Evolutionary conservation across 129 eudicot genomes (phyloP).

Genomic region (Deinandra increscens): DNA sequence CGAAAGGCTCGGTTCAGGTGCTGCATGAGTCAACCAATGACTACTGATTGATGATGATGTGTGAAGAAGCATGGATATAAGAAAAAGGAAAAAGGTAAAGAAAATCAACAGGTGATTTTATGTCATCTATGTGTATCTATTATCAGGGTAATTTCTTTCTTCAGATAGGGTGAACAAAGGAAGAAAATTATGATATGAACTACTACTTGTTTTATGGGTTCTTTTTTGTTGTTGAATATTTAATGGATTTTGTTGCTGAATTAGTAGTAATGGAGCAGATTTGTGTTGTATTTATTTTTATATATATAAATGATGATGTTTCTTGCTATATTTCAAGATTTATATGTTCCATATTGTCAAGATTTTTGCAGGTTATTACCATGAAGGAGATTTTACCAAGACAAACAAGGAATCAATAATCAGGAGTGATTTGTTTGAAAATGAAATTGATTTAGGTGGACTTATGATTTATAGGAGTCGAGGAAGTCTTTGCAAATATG

Average conservation of each 20-base stretch:
- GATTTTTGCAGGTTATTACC: constrained; percentile 6
- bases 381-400: not conserved
- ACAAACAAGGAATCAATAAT: not conserved
- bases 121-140: constrained; percentile 76
- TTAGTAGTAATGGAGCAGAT: constrained; percentile 68
- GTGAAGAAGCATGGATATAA: constrained; percentile 31
- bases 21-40: constrained; percentile 95
- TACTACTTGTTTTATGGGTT: constrained; percentile 44
- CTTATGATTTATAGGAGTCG: too few relatives aligned
- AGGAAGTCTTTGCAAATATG: too few relatives aligned
- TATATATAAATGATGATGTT: constrained; percentile 8
- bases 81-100: constrained; percentile 38
- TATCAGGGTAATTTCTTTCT: constrained; percentile 81
- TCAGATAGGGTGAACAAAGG: constrained; percentile 56
- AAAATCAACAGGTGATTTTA: constrained; percentile 30
- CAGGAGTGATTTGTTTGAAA: too few relatives aligned
- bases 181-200: constrained; percentile 56
- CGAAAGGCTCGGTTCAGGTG: constrained; percentile 99
- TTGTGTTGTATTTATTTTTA: constrained; percentile 62
- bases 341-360: not conserved
- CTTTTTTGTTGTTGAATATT: constrained; percentile 29
- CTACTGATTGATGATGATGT: constrained; percentile 56
- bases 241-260: constrained; percentile 56
- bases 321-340: not conserved
- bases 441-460: too few relatives aligned